Evolutionary conservation across 257 asterid genomes (phyloP), one percentile per base, ranked within the genome.

Genomic region (Solanum piurae): DNA sequence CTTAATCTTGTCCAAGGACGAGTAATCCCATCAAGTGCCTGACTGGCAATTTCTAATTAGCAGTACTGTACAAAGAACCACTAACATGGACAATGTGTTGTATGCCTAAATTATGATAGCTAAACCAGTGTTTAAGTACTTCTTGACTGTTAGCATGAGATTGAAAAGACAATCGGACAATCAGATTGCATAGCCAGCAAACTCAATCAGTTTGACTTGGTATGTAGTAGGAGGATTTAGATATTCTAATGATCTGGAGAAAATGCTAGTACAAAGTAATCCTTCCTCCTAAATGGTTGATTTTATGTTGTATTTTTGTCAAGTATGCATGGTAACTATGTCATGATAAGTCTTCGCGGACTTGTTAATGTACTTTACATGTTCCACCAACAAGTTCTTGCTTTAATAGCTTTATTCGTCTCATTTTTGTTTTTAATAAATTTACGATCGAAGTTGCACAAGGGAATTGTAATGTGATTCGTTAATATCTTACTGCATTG

Each of bases 401-500:
- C 31, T 49, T 87, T 87, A 12, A 86, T 33, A 68, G 72, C 73
- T 88, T 85, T 55, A 31, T 69, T 44, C 27, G 13, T 44, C 29
- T n/a, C 37, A 69, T 25, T 34, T 87, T 86, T 38, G 52, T 74
- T 74, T 72, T 74, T 20, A 5, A 21, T 83, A 84, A 79, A 27
- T 44, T 37, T 33, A 52, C 23, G 20, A 38, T 76, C 20, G 40
- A 44, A 89, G 73, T 68, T 68, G 76, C 66, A 77, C 49, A 40
- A 85, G n/a, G 34, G 21, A 38, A 66, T 79, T 44, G 27, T 86
- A 85, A 58, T 83, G 87, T 82, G 88, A 83, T 60, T 87, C 87
- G n/a, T 42, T 7, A 58, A 10, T 64, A 13, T 76, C 87, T 38
- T 46, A 73, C 13, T 88, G 89, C 89, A 88, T 88, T 95, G 95